A percentile compares a stretch with the other conserved stretches of the same genome.
These are phyloP conservation scores for Trypanosoma rangeli DNA, from an alignment of 208 protist genomes.

Conservation along the genomic window DNA sequence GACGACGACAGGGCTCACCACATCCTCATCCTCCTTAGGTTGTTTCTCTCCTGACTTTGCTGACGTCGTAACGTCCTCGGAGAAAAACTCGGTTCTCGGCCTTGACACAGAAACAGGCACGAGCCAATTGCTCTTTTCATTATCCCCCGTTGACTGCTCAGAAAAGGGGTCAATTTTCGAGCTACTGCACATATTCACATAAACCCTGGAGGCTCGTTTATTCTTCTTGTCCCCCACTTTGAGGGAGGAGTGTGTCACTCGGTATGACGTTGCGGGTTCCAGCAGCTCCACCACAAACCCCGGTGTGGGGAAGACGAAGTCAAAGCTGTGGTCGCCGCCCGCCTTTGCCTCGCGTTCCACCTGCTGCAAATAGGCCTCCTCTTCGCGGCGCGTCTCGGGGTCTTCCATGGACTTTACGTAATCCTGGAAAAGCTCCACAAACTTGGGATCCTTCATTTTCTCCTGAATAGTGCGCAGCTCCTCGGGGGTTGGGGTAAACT, in stretches of 20 bases:
- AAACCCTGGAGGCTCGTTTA: constrained; percentile 32
- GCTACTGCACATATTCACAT: constrained; percentile 79
- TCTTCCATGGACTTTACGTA: constrained; percentile 89
- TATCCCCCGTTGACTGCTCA: constrained; percentile 70
- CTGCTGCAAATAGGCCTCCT: constrained; percentile 90
- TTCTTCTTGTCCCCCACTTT: neutral
- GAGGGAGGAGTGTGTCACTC: constrained; percentile 17
- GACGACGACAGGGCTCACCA: constrained; percentile 46
- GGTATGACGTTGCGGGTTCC: constrained; percentile 48
- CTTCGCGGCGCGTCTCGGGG: constrained; percentile 80
- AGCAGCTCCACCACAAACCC: constrained; percentile 84
- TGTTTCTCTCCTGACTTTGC: neutral
- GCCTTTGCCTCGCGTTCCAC: constrained; percentile 81
- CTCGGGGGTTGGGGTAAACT: constrained; percentile 74
- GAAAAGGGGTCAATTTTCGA: constrained; percentile 79
- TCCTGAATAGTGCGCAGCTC: constrained; percentile 76
- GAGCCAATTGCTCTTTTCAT: constrained; percentile 80
- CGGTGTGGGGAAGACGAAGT: constrained; percentile 85
- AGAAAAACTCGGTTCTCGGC: constrained; percentile 64
- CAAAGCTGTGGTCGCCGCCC: constrained; percentile 88
- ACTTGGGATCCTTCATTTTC: constrained; percentile 90
- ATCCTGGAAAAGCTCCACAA: constrained; percentile 83
- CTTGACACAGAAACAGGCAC: constrained; percentile 84
- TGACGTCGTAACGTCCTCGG: neutral
- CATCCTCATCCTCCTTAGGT: constrained; percentile 5